Evolutionary conservation across 305 asterid genomes (phyloP).

Genomic region (Fraxinus dipetala): DNA sequence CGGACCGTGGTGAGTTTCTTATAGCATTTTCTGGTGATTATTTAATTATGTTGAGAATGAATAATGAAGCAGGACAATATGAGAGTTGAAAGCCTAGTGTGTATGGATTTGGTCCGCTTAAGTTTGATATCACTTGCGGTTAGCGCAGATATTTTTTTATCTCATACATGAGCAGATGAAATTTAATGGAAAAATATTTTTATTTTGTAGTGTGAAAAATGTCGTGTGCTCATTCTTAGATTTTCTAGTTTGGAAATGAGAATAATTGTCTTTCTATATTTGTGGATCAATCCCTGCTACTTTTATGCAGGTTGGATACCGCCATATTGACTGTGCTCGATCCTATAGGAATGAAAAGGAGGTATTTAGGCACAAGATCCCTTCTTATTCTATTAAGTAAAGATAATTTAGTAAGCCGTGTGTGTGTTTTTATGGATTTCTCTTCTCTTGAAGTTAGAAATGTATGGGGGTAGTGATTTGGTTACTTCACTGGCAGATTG

Average conservation of each 20-base stretch:
- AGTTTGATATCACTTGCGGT: neutral
- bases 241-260: neutral
- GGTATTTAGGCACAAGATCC: conserved; percentile 25
- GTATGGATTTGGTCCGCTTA: neutral
- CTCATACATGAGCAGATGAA: neutral
- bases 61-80: neutral
- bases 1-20: neutral
- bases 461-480: neutral
- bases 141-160: neutral
- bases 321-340: conserved; percentile 72
- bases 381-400: neutral
- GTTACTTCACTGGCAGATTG: neutral
- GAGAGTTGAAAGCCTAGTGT: neutral
- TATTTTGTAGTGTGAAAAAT: neutral
- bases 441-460: neutral
- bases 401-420: neutral
- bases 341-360: conserved; percentile 59
- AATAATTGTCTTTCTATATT: neutral
- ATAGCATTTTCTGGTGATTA: neutral
- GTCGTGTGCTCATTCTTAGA: neutral
- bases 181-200: neutral
- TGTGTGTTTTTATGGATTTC: neutral
- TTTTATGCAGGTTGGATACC: conserved; percentile 62
- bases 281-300: neutral
- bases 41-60: neutral